Percentiles rank a stretch among this genome's conserved stretches.
These are phyloP conservation scores for Xerocomus potaroensis DNA, from an alignment of 768 basidiomycete genomes.

Conservation along the genomic window DNA sequence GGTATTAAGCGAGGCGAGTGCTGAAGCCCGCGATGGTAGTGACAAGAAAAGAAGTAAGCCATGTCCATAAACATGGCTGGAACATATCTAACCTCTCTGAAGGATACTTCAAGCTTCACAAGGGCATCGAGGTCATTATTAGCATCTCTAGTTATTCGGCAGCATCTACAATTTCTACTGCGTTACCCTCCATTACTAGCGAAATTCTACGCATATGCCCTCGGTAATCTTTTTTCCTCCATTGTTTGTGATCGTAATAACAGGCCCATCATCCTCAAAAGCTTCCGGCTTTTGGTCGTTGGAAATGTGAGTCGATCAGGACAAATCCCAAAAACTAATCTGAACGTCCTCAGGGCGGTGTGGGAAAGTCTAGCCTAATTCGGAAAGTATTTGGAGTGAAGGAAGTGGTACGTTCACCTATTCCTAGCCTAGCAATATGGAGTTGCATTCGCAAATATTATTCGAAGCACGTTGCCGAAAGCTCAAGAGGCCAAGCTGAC, in stretches of 20 bases:
- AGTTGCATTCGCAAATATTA: neutral
- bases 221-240: neutral
- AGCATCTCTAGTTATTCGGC: neutral
- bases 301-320: neutral
- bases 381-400: neutral
- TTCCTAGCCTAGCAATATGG: neutral
- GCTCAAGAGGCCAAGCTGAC: neutral
- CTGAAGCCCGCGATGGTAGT: neutral
- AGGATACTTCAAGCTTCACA: neutral
- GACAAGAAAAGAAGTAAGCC: neutral
- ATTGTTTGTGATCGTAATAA: too few species aligned
- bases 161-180: neutral
- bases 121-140: neutral
- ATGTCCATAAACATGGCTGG: neutral
- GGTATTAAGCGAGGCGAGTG: neutral
- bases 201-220: neutral
- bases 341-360: neutral
- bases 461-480: neutral
- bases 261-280: too few species aligned
- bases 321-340: neutral
- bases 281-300: neutral
- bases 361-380: neutral
- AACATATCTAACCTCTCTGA: neutral
- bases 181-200: neutral
- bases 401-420: neutral